Evolutionary conservation across 225 moss, liverwort and hornwort genomes (phyloP).

Genomic region (Pseudisothecium myosuroides): DNA sequence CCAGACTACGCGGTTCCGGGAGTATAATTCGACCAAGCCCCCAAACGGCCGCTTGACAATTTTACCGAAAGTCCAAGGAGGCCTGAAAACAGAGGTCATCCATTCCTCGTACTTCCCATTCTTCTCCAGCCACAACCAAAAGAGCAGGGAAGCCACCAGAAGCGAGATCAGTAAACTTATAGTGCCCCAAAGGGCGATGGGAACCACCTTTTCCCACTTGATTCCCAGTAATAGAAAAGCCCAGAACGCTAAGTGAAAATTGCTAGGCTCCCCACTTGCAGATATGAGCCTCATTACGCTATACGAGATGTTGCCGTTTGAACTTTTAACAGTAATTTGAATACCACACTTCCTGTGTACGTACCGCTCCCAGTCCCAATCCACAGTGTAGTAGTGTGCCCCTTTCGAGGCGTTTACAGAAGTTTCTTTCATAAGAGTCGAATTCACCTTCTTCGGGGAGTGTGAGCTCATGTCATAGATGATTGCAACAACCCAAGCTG

Average conservation of each 20-base stretch:
- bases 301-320: neutral
- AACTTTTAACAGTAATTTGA: slow-evolving; percentile 33
- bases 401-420: slow-evolving; percentile 4
- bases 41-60: slow-evolving; percentile 42
- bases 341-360: slow-evolving; percentile 27
- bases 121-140: slow-evolving; percentile 20
- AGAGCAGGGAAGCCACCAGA: slow-evolving; percentile 39
- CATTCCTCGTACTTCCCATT: slow-evolving; percentile 42
- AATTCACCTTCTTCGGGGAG: slow-evolving; percentile 7
- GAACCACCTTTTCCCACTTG: slow-evolving; percentile 45
- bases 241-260: slow-evolving; percentile 20
- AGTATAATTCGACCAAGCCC: slow-evolving; percentile 44
- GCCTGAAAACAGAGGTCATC: slow-evolving; percentile 44
- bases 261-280: slow-evolving; percentile 15
- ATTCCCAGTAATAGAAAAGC: slow-evolving; percentile 48
- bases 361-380: slow-evolving; percentile 40
- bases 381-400: slow-evolving; percentile 36
- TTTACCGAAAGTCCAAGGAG: slow-evolving; percentile 20
- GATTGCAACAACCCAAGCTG: slow-evolving; percentile 41
- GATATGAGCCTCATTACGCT: slow-evolving; percentile 64
- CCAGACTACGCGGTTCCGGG: slow-evolving; percentile 47
- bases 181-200: slow-evolving; percentile 27
- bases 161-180: slow-evolving; percentile 15
- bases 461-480: slow-evolving; percentile 35
- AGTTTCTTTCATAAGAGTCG: slow-evolving; percentile 10